Percentiles rank a stretch among this genome's conserved stretches.
These are phyloP conservation scores for Fusarium subtropicale DNA, from an alignment of 2,329 filamentous ascomycete genomes.

Conservation along the genomic window DNA sequence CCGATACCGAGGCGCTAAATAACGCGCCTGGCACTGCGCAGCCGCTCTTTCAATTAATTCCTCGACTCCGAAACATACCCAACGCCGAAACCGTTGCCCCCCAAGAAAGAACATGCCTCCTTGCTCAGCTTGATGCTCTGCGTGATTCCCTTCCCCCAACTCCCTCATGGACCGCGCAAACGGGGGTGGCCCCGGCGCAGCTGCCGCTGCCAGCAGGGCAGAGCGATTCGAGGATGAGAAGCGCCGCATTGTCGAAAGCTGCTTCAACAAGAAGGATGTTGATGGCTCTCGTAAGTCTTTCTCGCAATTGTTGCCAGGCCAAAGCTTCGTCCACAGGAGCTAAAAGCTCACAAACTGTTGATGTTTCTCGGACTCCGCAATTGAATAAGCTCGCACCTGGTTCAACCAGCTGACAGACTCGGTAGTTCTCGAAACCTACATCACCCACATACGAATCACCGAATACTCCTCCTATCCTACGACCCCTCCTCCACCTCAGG, in stretches of 20 bases:
- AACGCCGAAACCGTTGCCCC: conserved; percentile 13
- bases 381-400: background rate
- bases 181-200: conserved; percentile 52
- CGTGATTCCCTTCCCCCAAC: conserved; percentile 39
- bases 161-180: conserved; percentile 56
- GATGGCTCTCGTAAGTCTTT: conserved; percentile 81
- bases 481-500: conserved; percentile 82
- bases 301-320: conserved; percentile 27
- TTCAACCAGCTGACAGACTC: conserved; percentile 14
- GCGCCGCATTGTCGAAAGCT: conserved; percentile 91
- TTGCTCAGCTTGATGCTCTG: conserved; percentile 44
- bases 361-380: background rate
- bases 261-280: conserved; percentile 89
- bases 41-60: conserved; percentile 2
- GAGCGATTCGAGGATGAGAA: conserved; percentile 98
- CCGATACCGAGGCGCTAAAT: background rate
- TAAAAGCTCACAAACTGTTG: background rate
- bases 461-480: conserved; percentile 89
- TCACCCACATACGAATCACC: conserved; percentile 92
- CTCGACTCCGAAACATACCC: conserved; percentile 2
- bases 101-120: conserved; percentile 48
- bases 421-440: conserved; percentile 82
- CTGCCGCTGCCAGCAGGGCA: conserved; percentile 62
- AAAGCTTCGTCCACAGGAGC: background rate
- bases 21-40: conserved; percentile 19